Base-by-base conservation (phyloP, 225 moss, liverwort and hornwort species). In the Pleurozium schreberi region DNA sequence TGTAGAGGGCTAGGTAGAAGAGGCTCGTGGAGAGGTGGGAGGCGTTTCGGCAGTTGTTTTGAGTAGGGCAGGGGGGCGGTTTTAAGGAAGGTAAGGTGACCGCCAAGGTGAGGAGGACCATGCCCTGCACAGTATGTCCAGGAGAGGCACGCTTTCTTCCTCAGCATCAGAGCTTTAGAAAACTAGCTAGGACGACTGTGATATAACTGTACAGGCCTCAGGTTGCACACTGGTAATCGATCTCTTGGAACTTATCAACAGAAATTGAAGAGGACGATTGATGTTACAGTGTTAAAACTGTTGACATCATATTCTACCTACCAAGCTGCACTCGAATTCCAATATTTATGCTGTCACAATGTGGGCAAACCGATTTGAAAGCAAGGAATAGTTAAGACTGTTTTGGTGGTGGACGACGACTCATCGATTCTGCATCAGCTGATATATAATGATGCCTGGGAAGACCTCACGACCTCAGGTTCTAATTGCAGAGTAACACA, bases 1-100 rank as follows among this genome's bases (percentile, higher is more conserved):
- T 75, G 91, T 96, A 97, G 10, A 93, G 90, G 16, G 93, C 92
- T 7, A 95, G 76, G 89, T 90, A 95, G 84, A 96, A 90, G 31
- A 96, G 90, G 16, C 47, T 91, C 55, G 88, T 85, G 28, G 93
- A 92, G 3, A 57, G 33, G 0, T 18, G 12, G 11, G 95, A 93
- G 12, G 94, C 94, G 3, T 88, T 90, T 26, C 23, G 34, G 92
- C 96, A 97, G 63, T 91, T 81, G 10, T 26, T 70, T 69, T 86
- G 84, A 25, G 83, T 87, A 23, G 90, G 91, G 50, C 93, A 92
- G 2, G 85, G 27, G 13, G 93, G 91, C 11, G 95, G 95, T n/a
- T 91, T 92, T 8, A 95, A 78, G 19, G 65, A 69, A 18, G 91
- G 89, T 36, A 95, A 33, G 30, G 92, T 64, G 11, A 93, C 93